These are phyloP conservation scores for Aspergillus sp. DNA, from an alignment of 2,329 filamentous ascomycete genomes.

Conservation along the genomic window DNA sequence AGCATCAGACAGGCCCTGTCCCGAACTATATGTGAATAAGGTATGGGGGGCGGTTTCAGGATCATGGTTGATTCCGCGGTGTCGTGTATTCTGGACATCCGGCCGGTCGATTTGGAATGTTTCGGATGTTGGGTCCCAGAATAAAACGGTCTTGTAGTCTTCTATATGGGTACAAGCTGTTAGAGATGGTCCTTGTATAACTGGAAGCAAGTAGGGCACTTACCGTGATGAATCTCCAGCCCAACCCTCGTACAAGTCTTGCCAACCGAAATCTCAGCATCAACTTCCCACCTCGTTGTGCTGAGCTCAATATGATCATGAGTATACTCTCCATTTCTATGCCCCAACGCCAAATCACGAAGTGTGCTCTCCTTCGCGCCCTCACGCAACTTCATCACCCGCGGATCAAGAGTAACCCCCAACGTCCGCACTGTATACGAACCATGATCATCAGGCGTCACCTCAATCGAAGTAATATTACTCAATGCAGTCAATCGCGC, in stretches of 20 bases:
- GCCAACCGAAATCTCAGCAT: slow-evolving; percentile 27
- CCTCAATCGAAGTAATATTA: slow-evolving; percentile 46
- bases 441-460: slow-evolving; percentile 20
- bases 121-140: slow-evolving; percentile 40
- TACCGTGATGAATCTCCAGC: slow-evolving; percentile 29
- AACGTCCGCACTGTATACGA: slow-evolving; percentile 46
- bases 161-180: slow-evolving; percentile 1
- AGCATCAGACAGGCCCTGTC: not conserved
- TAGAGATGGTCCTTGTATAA: not conserved
- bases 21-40: slow-evolving; percentile 39
- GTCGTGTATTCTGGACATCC: not conserved
- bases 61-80: slow-evolving; percentile 37
- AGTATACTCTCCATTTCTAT: not conserved
- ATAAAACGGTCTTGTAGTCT: slow-evolving; percentile 34
- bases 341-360: not conserved
- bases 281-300: slow-evolving; percentile 27
- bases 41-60: slow-evolving; percentile 46
- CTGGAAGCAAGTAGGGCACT: not conserved
- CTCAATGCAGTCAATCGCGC: slow-evolving; percentile 38
- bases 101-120: slow-evolving; percentile 42
- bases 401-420: slow-evolving; percentile 34
- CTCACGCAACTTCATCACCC: slow-evolving; percentile 29
- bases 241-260: slow-evolving; percentile 27
- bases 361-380: not conserved
- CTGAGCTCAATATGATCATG: slow-evolving; percentile 3